Evolutionary conservation across 2,329 filamentous ascomycete species (phyloP).

Genomic region (Tolypocladium tundrense): DNA sequence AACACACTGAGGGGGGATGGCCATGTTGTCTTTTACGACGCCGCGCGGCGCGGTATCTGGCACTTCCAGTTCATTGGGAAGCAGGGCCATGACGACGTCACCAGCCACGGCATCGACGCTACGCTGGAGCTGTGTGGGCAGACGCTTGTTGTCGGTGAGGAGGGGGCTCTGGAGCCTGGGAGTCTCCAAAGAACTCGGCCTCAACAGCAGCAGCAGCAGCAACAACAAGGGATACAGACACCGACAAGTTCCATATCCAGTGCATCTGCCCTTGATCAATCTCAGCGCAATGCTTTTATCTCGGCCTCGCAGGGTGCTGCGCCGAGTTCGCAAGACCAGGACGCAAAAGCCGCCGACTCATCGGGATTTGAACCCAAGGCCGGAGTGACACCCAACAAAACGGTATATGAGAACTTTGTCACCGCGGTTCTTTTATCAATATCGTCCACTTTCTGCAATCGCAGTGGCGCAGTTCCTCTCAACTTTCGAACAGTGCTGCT

Average conservation of each 20-base stretch:
- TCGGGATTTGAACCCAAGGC: conserved; percentile 11
- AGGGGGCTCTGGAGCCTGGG: conserved; percentile 39
- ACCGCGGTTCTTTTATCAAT: conserved; percentile 41
- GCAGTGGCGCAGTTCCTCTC: conserved; percentile 38
- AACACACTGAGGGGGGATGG: conserved; percentile 39
- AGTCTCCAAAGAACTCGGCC: conserved; percentile 32
- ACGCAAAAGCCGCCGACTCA: conserved; percentile 18
- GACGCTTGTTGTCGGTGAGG: conserved; percentile 33
- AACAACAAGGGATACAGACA: conserved; percentile 30
- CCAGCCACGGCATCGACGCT: conserved; percentile 19
- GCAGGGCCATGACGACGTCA: conserved; percentile 21
- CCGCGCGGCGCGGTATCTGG: conserved; percentile 40
- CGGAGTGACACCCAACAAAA: conserved; percentile 21
- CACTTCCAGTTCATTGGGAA: conserved; percentile 39
- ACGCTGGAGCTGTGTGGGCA: conserved; percentile 33
- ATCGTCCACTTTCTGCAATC: conserved; percentile 37
- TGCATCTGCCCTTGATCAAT: conserved; percentile 27
- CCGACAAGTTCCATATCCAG: conserved; percentile 36
- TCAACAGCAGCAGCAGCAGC: conserved; percentile 26
- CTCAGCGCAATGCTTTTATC: conserved; percentile 12
- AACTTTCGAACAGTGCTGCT: conserved; percentile 44
- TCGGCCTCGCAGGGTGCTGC: conserved; percentile 5
- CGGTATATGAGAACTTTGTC: conserved; percentile 44
- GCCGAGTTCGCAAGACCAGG: conserved; percentile 12
- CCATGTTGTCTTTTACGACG: conserved; percentile 42